Conservation (phyloP, 768 basidiomycete species). For the Hemileccinum rubropunctum region DNA sequence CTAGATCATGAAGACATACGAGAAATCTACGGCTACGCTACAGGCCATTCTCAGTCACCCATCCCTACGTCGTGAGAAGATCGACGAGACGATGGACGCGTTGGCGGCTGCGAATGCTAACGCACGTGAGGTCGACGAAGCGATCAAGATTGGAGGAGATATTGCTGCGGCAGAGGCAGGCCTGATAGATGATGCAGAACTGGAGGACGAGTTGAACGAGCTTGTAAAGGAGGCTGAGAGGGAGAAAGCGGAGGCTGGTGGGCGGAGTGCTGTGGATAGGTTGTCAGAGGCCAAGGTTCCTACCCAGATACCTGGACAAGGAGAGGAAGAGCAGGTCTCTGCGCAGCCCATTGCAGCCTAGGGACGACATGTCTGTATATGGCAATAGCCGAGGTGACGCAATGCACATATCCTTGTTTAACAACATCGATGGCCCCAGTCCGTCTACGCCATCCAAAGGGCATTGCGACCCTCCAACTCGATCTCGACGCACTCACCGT, state of each 20-base stretch:
- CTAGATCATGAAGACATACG: slow-evolving; percentile 84
- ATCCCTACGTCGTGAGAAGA: slow-evolving; percentile 67
- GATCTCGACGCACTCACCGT: slow-evolving; percentile 63
- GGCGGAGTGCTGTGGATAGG: slow-evolving; percentile 19
- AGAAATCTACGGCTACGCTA: slow-evolving; percentile 78
- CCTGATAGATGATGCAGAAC: slow-evolving; percentile 51
- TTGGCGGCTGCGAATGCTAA: slow-evolving; percentile 81
- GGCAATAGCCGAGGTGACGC: slow-evolving; percentile 11
- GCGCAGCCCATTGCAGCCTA: slow-evolving; percentile 11
- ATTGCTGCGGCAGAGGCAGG: slow-evolving; percentile 47
- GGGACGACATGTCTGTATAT: slow-evolving; percentile 4
- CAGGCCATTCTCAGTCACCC: slow-evolving; percentile 77
- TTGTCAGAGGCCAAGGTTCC: slow-evolving; percentile 21
- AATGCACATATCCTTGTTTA: neutral
- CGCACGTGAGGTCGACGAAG: slow-evolving; percentile 79
- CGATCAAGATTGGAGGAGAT: slow-evolving; percentile 66
- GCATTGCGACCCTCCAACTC: slow-evolving; percentile 74
- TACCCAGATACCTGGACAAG: slow-evolving; percentile 6
- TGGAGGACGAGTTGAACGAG: slow-evolving; percentile 65
- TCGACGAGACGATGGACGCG: slow-evolving; percentile 86
- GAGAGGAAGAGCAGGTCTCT: neutral
- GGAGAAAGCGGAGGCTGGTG: slow-evolving; percentile 37
- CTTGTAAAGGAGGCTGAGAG: slow-evolving; percentile 47
- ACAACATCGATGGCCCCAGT: slow-evolving; percentile 60
- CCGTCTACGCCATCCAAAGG: slow-evolving; percentile 82